Base-by-base conservation (phyloP, 2,329 filamentous ascomycete genomes). In the Fusarium compactum region DNA sequence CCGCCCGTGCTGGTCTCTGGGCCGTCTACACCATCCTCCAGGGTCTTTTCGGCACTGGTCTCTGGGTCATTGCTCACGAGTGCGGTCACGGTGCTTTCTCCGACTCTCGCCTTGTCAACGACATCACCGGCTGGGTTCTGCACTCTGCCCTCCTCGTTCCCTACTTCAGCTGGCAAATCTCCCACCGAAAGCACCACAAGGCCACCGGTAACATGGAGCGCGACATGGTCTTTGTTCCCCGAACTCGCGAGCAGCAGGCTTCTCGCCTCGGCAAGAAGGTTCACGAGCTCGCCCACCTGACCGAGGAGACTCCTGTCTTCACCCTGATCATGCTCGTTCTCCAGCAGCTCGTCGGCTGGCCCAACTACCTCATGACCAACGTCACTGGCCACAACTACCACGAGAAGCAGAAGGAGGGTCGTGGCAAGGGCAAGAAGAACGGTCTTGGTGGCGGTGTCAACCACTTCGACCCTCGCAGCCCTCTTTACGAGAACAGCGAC, bases 111-210 rank as follows among this genome's bases (percentile, higher is more conserved):
- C 84, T 89, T 14, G 83, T 98, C 79, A 98, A 98, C 85, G 94
- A 98, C 82, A 89, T 92, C 27, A 94, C 96, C 62, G 95, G 95
- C 77, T 98, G 93, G 93, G 81, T 97, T 79, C 89, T 93, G 75
- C 95, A 98, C 85, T 97, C 95, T 40, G 82, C 90, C 46, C 89
- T 98, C 41, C 86, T 98, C 60, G 95, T 99, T 51, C 96, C 96
- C 24, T 99, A 98, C 86, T 99, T 98, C 86, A 97, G 94, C 80
- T 99, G 96, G 96, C 97, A 99, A 85, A 95, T 98, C 83, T 97
- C 94, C 73, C 96, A 99, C 85, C 92, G 94, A 85, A 97, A 97
- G 90, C 96, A 99, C 86, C 96, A 99, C 92, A 98, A 98, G 89
- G 94, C 95, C 71, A 99, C 96, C 41, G 96, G 95, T 76, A 90